Evolutionary conservation across 768 basidiomycete genomes (phyloP).

Genomic region (Rhodocollybia butyracea): DNA sequence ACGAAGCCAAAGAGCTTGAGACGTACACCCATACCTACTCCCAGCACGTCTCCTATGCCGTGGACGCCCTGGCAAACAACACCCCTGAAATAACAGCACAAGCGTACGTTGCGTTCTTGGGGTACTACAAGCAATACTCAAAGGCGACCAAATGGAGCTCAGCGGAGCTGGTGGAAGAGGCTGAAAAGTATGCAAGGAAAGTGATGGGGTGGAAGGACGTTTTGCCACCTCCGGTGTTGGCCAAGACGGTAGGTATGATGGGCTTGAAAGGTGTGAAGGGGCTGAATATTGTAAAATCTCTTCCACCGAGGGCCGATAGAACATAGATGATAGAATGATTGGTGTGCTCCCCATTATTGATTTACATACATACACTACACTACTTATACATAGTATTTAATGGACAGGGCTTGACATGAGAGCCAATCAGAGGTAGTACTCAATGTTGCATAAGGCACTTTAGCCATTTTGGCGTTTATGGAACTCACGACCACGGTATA

Average conservation of each 20-base stretch:
- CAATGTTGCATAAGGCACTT: no score
- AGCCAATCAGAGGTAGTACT: no score
- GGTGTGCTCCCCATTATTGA: no score
- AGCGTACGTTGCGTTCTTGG: constrained; percentile 54
- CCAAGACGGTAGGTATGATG: constrained; percentile 49
- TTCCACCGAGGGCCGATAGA: neutral
- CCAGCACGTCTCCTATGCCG: constrained; percentile 15
- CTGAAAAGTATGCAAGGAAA: constrained; percentile 31
- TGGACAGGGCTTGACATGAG: no score
- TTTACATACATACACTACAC: no score
- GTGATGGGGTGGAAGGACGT: constrained; percentile 35
- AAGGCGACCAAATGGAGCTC: constrained; percentile 35
- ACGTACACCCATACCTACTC: constrained; percentile 15
- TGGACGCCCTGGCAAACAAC: constrained; percentile 27
- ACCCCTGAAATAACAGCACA: constrained; percentile 39
- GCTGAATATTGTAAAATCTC: neutral
- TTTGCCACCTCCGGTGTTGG: constrained; percentile 33
- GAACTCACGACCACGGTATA: no score
- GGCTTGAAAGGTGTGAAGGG: constrained; percentile 33
- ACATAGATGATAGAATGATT: no score
- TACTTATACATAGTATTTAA: no score
- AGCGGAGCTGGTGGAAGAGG: constrained; percentile 37
- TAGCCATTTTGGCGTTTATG: no score
- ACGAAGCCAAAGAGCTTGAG: neutral
- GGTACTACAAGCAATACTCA: constrained; percentile 46